phyloP scores from a whole-genome alignment of 352 stramenopile species.

The Phytopythium sindhum region DNA sequence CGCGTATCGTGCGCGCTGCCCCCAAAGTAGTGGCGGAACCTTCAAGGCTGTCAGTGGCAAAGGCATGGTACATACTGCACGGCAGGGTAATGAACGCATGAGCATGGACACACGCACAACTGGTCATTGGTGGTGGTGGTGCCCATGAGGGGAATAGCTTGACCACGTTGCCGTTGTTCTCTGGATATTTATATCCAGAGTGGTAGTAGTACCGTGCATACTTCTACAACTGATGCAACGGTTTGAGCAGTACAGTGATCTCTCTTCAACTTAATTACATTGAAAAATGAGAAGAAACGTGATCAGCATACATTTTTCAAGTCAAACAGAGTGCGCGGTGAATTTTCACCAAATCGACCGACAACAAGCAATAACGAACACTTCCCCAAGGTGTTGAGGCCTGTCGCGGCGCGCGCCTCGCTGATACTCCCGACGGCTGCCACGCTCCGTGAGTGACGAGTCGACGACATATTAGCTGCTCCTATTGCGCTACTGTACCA shows the following conservation, averaged over 20 bases:
- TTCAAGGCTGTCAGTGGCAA: not conserved
- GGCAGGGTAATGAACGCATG: not conserved
- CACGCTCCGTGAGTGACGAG: no score
- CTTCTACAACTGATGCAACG: not conserved
- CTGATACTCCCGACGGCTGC: no score
- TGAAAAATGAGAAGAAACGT: no score
- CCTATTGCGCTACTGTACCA: not conserved
- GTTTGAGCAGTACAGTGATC: not conserved
- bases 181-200: no score
- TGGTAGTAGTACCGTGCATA: not conserved
- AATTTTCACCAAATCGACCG: no score
- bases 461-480: no score
- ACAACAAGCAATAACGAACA: not conserved
- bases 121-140: not conserved
- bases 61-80: not conserved
- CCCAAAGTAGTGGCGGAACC: slow-evolving; percentile 27
- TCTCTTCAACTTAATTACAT: not conserved
- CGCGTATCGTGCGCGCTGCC: slow-evolving; percentile 58
- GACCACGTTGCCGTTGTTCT: not conserved
- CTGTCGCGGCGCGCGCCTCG: not conserved
- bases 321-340: not conserved
- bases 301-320: not conserved
- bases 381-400: not conserved
- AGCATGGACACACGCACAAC: not conserved
- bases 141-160: not conserved